phyloP scores from a whole-genome alignment of 148 eudicot species.

The Pharnaceum exiguum region DNA sequence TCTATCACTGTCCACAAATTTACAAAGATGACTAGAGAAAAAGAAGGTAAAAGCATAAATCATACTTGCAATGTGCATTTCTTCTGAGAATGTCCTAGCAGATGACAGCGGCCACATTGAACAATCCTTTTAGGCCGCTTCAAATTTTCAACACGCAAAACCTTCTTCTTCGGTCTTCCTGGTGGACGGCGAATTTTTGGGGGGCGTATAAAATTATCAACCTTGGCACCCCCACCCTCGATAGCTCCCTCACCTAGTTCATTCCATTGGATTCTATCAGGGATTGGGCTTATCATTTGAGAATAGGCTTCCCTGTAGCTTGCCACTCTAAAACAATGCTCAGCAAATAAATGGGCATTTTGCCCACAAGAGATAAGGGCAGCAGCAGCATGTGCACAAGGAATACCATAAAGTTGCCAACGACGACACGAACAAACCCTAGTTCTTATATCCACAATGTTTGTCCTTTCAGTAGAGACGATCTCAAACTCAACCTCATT shows the following conservation, averaged over 20 bases:
- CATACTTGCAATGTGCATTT: constrained; percentile 79
- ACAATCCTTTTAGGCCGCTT: constrained; percentile 89
- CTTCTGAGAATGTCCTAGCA: constrained; percentile 97
- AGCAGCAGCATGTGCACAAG: constrained; percentile 97
- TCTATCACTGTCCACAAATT: constrained; percentile 5
- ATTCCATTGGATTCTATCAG: constrained; percentile 72
- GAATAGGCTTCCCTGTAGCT: constrained; percentile 85
- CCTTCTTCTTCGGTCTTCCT: constrained; percentile 98
- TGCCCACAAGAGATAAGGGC: constrained; percentile 95
- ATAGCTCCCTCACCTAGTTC: constrained; percentile 46
- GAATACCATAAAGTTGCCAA: constrained; percentile 93
- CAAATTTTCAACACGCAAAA: constrained; percentile 79
- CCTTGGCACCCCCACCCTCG: constrained; percentile 52
- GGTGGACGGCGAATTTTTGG: constrained; percentile 94
- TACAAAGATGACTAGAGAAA: not conserved
- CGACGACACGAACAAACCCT: constrained; percentile 86
- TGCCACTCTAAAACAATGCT: constrained; percentile 76
- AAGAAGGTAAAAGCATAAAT: not conserved
- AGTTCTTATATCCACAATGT: constrained; percentile 80
- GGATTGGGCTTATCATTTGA: constrained; percentile 59
- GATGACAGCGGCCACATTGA: constrained; percentile 93
- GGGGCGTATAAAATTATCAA: constrained; percentile 57
- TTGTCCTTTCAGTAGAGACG: constrained; percentile 92
- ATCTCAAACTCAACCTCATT: constrained; percentile 98
- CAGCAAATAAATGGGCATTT: constrained; percentile 74